Evolutionary conservation across 192 early-diverging fungal genomes (phyloP).

Genomic region (Mortierella alpina): DNA sequence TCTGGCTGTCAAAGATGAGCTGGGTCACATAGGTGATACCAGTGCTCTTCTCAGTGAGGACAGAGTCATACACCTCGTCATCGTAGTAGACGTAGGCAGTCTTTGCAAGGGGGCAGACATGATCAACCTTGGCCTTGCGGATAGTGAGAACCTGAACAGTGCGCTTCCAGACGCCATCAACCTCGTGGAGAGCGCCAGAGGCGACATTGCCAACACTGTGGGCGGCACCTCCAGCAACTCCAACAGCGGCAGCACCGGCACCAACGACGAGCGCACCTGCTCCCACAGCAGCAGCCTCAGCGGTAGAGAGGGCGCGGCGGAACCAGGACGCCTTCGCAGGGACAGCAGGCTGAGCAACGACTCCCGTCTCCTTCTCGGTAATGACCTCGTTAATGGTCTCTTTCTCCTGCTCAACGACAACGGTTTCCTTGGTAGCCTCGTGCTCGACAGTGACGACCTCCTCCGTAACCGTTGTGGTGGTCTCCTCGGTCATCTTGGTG

Average conservation of each 20-base stretch:
- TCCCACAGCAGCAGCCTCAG: slow-evolving; percentile 12
- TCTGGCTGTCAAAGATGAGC: too few species aligned
- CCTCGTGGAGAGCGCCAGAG: slow-evolving; percentile 2
- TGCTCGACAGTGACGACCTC: neutral
- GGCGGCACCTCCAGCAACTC: slow-evolving; percentile 2
- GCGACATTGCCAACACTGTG: too few species aligned
- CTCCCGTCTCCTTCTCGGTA: slow-evolving; percentile 2
- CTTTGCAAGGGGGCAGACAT: slow-evolving; percentile 15
- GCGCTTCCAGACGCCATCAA: slow-evolving; percentile 41
- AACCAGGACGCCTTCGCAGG: slow-evolving; percentile 22
- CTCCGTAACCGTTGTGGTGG: too few species aligned
- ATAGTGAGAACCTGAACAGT: slow-evolving; percentile 26
- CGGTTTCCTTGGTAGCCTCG: neutral
- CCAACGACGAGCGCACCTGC: slow-evolving; percentile 7
- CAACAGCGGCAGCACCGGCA: slow-evolving; percentile 9
- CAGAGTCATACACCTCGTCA: slow-evolving; percentile 23
- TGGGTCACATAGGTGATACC: slow-evolving; percentile 24
- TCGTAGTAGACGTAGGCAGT: slow-evolving; percentile 33
- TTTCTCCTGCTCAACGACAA: too few species aligned
- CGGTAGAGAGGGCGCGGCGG: neutral
- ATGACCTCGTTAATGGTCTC: slow-evolving; percentile 1
- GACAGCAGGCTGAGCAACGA: slow-evolving; percentile 6
- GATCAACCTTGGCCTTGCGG: too few species aligned
- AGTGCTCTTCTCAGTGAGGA: slow-evolving; percentile 14
- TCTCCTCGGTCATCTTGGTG: too few species aligned